Evolutionary conservation across 2,329 filamentous ascomycete species (phyloP).

Genomic region (Myriosclerotinia scirpicola): DNA sequence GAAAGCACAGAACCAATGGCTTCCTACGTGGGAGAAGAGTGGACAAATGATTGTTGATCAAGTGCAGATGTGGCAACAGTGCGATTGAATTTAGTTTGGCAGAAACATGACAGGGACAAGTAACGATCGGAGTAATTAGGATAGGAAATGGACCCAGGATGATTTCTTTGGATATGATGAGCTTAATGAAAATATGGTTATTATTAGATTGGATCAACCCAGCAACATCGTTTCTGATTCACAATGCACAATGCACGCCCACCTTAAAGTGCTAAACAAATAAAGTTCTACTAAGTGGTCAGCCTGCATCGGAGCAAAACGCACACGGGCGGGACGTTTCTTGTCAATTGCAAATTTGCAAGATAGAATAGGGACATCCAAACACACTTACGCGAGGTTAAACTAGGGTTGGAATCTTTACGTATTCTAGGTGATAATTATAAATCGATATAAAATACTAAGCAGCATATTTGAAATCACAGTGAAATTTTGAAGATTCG

Average conservation of each 20-base stretch:
- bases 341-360: background rate
- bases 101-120: background rate
- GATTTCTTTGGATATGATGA: slow-evolving; percentile 10
- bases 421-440: no score
- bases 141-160: slow-evolving; percentile 2
- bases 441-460: no score
- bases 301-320: slow-evolving; percentile 13
- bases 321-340: background rate
- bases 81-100: slow-evolving; percentile 48
- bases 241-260: background rate
- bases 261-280: background rate
- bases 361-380: background rate
- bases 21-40: slow-evolving; percentile 64
- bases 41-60: slow-evolving; percentile 68
- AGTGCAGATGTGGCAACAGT: slow-evolving; percentile 71
- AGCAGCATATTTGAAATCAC: no score
- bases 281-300: background rate
- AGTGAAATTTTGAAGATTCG: no score
- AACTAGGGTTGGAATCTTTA: no score
- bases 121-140: slow-evolving; percentile 3
- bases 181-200: slow-evolving; percentile 8
- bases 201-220: slow-evolving; percentile 15
- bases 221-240: background rate
- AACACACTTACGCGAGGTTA: background rate
- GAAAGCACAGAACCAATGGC: slow-evolving; percentile 64